Base-by-base conservation (phyloP, 768 basidiomycete genomes). In the Termitomyces sp. region DNA sequence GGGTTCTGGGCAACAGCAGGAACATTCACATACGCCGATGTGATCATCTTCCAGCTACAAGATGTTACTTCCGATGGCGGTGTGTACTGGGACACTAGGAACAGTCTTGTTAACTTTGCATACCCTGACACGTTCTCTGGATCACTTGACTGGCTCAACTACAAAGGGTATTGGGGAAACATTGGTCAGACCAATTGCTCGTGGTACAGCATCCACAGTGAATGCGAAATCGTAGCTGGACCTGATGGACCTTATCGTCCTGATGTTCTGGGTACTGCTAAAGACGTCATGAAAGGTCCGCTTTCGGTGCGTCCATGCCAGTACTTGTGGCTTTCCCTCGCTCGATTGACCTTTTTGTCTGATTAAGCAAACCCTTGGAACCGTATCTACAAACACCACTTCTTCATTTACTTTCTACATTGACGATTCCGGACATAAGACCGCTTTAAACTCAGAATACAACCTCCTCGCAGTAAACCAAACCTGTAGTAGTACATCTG, bases 1-100 rank as follows among this genome's bases (percentile, higher is more conserved):
- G 61, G 61, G 7, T 59, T 62, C 53, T 62, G 61, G 61, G 53
- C 61, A 22, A 57, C 49, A 3, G 50, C 58, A 3, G 61, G 61
- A 21, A 59, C 61, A 2, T 62, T 58, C 48, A 62, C 61, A 35
- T 62, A 59, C 41, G 58, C 58, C 43, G 37, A 58, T 32, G 61
- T 54, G 40, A 51, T 58, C 11, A 10, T 62, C 1, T 62, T 59
- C 51, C 44, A 59, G 44, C 48, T 62, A n/a, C 61, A 59, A 34
- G 61, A 62, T 43, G 1, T 43, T 2, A 62, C 58, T 7, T 56
- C 61, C 7, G 54, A 62, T 21, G 53, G 51, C 34, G 61, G 58
- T 28, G n/a, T 62, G 10, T 50, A 44, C 12, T 62, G 61, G 61
- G 61, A 62, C 15, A 62, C 53, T 3, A 52, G 43, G 40, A 37